A percentile compares a stretch with the other conserved stretches of the same genome.
These are phyloP conservation scores for Candida tetrigidarum DNA, from an alignment of 1,139 yeast genomes.

Conservation along the genomic window DNA sequence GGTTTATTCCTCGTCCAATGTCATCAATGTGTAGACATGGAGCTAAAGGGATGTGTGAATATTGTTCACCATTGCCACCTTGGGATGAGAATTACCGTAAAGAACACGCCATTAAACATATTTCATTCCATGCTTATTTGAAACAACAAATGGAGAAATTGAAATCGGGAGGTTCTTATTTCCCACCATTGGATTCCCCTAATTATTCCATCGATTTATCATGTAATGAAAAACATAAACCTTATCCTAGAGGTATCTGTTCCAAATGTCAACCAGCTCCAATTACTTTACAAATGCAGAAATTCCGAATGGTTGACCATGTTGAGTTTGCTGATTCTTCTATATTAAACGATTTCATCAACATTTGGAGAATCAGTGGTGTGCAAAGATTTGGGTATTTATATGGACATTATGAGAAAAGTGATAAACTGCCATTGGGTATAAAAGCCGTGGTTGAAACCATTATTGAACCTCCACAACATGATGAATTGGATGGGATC, in stretches of 20 bases:
- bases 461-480: slow-evolving; percentile 91
- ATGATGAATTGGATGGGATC: slow-evolving; percentile 84
- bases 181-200: slow-evolving; percentile 80
- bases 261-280: slow-evolving; percentile 98
- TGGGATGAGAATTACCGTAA: slow-evolving; percentile 83
- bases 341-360: slow-evolving; percentile 81
- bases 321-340: slow-evolving; percentile 82
- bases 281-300: slow-evolving; percentile 87
- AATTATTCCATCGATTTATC: slow-evolving; percentile 62
- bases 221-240: slow-evolving; percentile 83
- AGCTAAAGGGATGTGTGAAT: slow-evolving; percentile 96
- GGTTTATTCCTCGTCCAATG: slow-evolving; percentile 68
- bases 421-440: slow-evolving; percentile 88
- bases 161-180: slow-evolving; percentile 68
- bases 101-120: slow-evolving; percentile 81
- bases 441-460: slow-evolving; percentile 94
- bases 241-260: slow-evolving; percentile 95
- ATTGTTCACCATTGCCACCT: slow-evolving; percentile 95
- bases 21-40: slow-evolving; percentile 83
- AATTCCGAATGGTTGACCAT: slow-evolving; percentile 96
- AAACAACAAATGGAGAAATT: slow-evolving; percentile 72
- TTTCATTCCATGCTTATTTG: slow-evolving; percentile 83
- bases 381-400: slow-evolving; percentile 84
- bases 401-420: slow-evolving; percentile 79
- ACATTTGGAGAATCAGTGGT: slow-evolving; percentile 90